These are phyloP conservation scores for Starmerella apis DNA, from an alignment of 805 yeast species.

Conservation along the genomic window DNA sequence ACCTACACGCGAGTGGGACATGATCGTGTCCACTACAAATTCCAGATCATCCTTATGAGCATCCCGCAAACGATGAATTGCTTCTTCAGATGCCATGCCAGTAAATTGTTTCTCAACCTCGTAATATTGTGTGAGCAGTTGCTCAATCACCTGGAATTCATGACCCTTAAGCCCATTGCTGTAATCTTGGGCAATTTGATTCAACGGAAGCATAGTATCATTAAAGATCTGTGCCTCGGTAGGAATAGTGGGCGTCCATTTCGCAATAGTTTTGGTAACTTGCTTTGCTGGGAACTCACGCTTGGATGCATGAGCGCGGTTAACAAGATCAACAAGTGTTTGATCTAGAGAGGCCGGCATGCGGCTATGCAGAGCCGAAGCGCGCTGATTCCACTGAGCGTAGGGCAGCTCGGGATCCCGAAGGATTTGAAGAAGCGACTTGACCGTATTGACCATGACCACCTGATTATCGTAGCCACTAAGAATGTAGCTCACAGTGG, in stretches of 20 bases:
- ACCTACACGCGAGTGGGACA: slow-evolving; percentile 87
- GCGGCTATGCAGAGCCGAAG: slow-evolving; percentile 87
- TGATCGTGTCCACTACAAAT: slow-evolving; percentile 58
- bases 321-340: slow-evolving; percentile 52
- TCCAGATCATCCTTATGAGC: slow-evolving; percentile 66
- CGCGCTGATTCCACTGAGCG: slow-evolving; percentile 78
- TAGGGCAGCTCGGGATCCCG: slow-evolving; percentile 77
- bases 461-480: slow-evolving; percentile 93
- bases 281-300: slow-evolving; percentile 93
- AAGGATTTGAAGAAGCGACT: slow-evolving; percentile 59
- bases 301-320: slow-evolving; percentile 50
- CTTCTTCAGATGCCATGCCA: slow-evolving; percentile 57
- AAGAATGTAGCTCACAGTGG: slow-evolving; percentile 66
- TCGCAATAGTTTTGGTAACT: slow-evolving; percentile 59
- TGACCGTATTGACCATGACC: slow-evolving; percentile 74
- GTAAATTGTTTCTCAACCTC: slow-evolving; percentile 63
- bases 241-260: slow-evolving; percentile 47
- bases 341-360: slow-evolving; percentile 69
- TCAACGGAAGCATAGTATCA: slow-evolving; percentile 61
- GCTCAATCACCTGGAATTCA: slow-evolving; percentile 66
- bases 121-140: slow-evolving; percentile 60
- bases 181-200: slow-evolving; percentile 59
- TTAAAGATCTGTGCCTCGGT: slow-evolving; percentile 38
- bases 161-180: slow-evolving; percentile 69
- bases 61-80: slow-evolving; percentile 76